Percentiles rank a stretch among this genome's conserved stretches.
These are phyloP conservation scores for Acer negundo DNA, from an alignment of 345 rosid genomes.

Conservation along the genomic window DNA sequence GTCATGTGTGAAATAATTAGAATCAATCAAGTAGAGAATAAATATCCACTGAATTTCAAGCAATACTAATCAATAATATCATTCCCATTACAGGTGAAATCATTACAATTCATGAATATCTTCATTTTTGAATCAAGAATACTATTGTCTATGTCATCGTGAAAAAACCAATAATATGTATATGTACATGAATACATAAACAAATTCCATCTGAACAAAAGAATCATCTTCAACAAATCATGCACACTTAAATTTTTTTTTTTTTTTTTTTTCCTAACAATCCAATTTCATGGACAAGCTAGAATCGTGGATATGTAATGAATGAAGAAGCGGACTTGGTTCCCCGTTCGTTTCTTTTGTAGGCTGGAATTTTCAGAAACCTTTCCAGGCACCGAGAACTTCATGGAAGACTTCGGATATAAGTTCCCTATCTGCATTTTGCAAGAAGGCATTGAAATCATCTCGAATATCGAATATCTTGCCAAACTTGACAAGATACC, in stretches of 20 bases:
- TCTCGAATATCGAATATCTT: constrained; percentile 84
- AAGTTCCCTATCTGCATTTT: constrained; percentile 74
- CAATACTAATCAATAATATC: constrained; percentile 3
- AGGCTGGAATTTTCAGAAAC: constrained; percentile 48
- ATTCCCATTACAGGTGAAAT: constrained; percentile 31
- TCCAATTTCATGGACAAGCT: constrained; percentile 15
- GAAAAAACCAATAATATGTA: constrained; percentile 38
- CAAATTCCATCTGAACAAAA: constrained; percentile 50
- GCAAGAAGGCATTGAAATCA: constrained; percentile 77
- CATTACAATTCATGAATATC: constrained; percentile 37
- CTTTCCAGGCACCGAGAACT: constrained; percentile 87
- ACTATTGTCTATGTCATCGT: constrained; percentile 32
- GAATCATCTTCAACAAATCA: constrained; percentile 43
- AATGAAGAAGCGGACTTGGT: not conserved
- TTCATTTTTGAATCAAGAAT: constrained; percentile 24
- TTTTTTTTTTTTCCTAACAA: constrained; percentile 1
- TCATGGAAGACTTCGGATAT: constrained; percentile 84
- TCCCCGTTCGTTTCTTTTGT: not conserved
- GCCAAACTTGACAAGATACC: constrained; percentile 91
- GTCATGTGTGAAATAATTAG: not conserved
- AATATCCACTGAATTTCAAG: not conserved
- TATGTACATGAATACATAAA: constrained; percentile 47
- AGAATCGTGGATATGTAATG: not conserved
- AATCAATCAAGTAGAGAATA: not conserved
- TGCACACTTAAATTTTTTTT: constrained; percentile 26